phyloP scores from a whole-genome alignment of 2,329 filamentous ascomycete genomes.

The Basipetospora chlamydospora region DNA sequence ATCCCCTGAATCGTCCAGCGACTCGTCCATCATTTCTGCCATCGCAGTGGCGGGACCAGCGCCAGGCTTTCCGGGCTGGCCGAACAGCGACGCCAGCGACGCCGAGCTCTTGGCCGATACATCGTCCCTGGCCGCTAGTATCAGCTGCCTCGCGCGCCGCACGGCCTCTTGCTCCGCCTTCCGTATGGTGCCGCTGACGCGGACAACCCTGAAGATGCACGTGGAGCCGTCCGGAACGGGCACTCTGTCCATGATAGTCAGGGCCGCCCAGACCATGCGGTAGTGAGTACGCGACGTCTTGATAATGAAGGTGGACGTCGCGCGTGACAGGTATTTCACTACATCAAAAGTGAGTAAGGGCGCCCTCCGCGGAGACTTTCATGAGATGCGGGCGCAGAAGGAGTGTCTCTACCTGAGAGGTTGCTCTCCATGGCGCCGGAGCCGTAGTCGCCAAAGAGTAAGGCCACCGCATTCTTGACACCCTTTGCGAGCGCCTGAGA shows the following conservation, averaged over 20 bases:
- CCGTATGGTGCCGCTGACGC: slow-evolving; percentile 83
- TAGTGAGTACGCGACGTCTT: slow-evolving; percentile 71
- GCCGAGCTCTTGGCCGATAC: slow-evolving; percentile 10
- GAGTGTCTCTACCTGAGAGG: slow-evolving; percentile 41
- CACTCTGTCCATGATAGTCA: slow-evolving; percentile 64
- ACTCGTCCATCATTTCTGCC: slow-evolving; percentile 1
- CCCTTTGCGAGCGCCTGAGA: slow-evolving; percentile 49
- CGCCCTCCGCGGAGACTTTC: too few species aligned
- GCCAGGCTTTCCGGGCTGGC: slow-evolving; percentile 4
- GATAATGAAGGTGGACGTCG: slow-evolving; percentile 91
- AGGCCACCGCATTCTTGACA: slow-evolving; percentile 54
- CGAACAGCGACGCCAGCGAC: slow-evolving; percentile 4
- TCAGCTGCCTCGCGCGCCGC: slow-evolving; percentile 55
- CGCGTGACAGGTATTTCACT: slow-evolving; percentile 87
- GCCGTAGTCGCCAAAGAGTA: slow-evolving; percentile 81
- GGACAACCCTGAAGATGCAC: slow-evolving; percentile 72
- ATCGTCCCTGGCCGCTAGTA: slow-evolving; percentile 48
- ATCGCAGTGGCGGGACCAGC: background rate
- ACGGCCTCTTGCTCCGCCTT: slow-evolving; percentile 88
- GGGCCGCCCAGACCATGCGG: slow-evolving; percentile 75
- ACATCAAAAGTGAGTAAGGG: too few species aligned
- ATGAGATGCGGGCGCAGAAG: too few species aligned
- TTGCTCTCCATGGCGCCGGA: slow-evolving; percentile 56
- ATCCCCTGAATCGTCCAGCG: background rate
- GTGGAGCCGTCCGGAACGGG: slow-evolving; percentile 43